Percentiles rank a stretch among this genome's conserved stretches.
Evolutionary conservation across 257 asterid species (phyloP).

Genomic region (Gentiana dahurica): DNA sequence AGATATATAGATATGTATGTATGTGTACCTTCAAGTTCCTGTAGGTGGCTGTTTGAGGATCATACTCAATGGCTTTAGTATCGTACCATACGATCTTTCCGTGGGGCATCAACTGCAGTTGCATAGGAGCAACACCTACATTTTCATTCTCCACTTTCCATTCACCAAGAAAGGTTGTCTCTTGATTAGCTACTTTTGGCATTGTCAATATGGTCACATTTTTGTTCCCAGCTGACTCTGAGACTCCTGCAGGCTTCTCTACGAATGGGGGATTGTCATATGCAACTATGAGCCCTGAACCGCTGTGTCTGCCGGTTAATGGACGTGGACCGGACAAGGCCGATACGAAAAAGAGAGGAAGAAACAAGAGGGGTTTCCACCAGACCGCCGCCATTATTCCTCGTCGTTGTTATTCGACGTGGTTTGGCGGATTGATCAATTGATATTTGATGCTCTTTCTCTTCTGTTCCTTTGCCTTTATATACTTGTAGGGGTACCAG

Average conservation of each 20-base stretch:
- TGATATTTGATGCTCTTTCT: too few relatives aligned
- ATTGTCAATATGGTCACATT: too few relatives aligned
- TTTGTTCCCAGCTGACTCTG: background rate
- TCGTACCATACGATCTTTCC: constrained; percentile 73
- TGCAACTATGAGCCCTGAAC: background rate
- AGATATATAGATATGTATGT: too few relatives aligned
- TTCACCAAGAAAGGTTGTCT: constrained; percentile 17
- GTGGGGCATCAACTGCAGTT: constrained; percentile 53
- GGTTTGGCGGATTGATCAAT: too few relatives aligned
- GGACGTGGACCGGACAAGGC: constrained; percentile 1
- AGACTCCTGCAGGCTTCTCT: background rate
- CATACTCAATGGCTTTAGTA: constrained; percentile 57
- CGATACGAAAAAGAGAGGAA: constrained; percentile 12
- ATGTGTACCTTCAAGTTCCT: constrained; percentile 51
- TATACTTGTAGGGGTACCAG: too few relatives aligned
- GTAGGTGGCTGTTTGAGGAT: constrained; percentile 34
- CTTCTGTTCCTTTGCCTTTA: too few relatives aligned
- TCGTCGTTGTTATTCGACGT: too few relatives aligned
- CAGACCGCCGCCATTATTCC: too few relatives aligned
- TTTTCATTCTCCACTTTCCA: constrained; percentile 45
- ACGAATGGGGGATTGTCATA: background rate
- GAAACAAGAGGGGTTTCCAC: constrained; percentile 8
- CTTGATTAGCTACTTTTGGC: background rate
- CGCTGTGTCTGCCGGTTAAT: background rate
- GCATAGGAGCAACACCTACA: constrained; percentile 81